Conservation (phyloP, 257 asterid genomes). For the Fraxinus quadrangulata region DNA sequence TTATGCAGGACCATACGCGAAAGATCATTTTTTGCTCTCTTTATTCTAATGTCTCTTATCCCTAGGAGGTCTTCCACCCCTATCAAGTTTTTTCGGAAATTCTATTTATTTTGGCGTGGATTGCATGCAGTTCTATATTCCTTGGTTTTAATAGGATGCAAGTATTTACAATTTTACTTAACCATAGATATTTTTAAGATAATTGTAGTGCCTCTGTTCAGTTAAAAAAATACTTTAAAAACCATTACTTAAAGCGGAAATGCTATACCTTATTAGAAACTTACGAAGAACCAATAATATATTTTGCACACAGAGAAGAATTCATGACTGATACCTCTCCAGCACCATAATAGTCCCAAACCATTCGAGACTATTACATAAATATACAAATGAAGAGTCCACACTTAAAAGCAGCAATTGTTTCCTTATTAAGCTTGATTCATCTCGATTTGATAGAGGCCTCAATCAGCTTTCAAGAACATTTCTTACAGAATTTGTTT, state of each 20-base stretch:
- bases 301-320: not conserved
- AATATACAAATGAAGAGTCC: not conserved
- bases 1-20: too few relatives aligned
- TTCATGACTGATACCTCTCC: not conserved
- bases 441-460: not conserved
- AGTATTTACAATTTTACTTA: not conserved
- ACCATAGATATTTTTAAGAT: not conserved
- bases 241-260: not conserved
- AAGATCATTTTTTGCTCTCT: too few relatives aligned
- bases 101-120: too few relatives aligned
- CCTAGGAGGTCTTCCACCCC: too few relatives aligned
- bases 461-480: not conserved
- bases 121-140: too few relatives aligned
- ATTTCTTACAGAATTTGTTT: not conserved
- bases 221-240: too few relatives aligned
- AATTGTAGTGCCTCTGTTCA: not conserved
- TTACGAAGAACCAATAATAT: not conserved
- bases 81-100: too few relatives aligned
- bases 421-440: not conserved
- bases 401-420: not conserved
- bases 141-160: not conserved
- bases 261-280: not conserved
- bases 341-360: not conserved
- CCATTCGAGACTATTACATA: not conserved
- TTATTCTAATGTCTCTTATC: too few relatives aligned